These are phyloP conservation scores for Tylopilus intermedius DNA, from an alignment of 768 basidiomycete species.

Conservation along the genomic window DNA sequence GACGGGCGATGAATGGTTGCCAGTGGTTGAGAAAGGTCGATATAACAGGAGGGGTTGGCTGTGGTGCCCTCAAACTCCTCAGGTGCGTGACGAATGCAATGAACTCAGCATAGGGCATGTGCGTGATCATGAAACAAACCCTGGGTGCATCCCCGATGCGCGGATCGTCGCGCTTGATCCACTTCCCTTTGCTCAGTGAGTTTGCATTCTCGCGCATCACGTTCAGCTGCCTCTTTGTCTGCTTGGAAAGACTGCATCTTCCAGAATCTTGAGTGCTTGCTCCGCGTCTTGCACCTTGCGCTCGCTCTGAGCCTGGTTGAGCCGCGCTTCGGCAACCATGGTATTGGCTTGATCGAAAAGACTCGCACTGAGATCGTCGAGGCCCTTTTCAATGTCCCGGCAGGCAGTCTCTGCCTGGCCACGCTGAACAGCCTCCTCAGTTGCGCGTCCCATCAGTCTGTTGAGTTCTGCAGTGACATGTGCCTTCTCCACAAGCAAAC, in stretches of 20 bases:
- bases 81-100: slow-evolving; percentile 72
- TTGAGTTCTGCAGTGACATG: slow-evolving; percentile 90
- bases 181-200: slow-evolving; percentile 62
- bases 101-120: slow-evolving; percentile 79
- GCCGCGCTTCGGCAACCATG: slow-evolving; percentile 95
- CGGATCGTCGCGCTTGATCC: slow-evolving; percentile 41
- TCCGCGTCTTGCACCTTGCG: slow-evolving; percentile 75
- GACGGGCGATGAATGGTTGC: slow-evolving; percentile 70
- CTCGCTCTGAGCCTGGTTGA: slow-evolving; percentile 59
- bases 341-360: slow-evolving; percentile 91
- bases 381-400: slow-evolving; percentile 81
- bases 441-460: slow-evolving; percentile 87
- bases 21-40: slow-evolving; percentile 60
- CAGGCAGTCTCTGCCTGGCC: slow-evolving; percentile 87
- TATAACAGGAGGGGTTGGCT: slow-evolving; percentile 60
- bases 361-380: slow-evolving; percentile 88
- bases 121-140: slow-evolving; percentile 55
- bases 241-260: slow-evolving; percentile 75
- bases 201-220: slow-evolving; percentile 45
- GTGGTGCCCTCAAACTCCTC: slow-evolving; percentile 58
- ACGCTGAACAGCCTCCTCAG: slow-evolving; percentile 86
- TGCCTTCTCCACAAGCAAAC: slow-evolving; percentile 84
- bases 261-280: slow-evolving; percentile 71
- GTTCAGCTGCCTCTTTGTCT: slow-evolving; percentile 62
- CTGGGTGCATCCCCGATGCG: slow-evolving; percentile 27